phyloP scores from a whole-genome alignment of 805 yeast genomes.

The Saturnispora halmiae region DNA sequence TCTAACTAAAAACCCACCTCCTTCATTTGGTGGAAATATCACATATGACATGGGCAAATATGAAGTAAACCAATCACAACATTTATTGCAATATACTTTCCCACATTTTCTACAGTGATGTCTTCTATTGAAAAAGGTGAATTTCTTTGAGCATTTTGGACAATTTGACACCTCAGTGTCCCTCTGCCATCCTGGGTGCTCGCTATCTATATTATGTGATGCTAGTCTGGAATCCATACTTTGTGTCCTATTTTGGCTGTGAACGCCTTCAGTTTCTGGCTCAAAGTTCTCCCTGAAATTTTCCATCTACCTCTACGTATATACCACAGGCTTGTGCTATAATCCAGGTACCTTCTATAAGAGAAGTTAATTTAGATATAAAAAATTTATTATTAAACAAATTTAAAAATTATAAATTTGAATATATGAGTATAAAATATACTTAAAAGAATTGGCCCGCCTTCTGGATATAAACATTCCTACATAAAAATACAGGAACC shows the following conservation, averaged over 20 bases:
- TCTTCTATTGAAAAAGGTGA: slow-evolving; percentile 56
- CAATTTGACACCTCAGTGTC: slow-evolving; percentile 49
- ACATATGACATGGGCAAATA: slow-evolving; percentile 55
- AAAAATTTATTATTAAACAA: no score
- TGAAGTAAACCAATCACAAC: slow-evolving; percentile 45
- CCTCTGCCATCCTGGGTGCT: slow-evolving; percentile 56
- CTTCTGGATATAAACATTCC: slow-evolving; percentile 19
- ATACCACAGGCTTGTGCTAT: no score
- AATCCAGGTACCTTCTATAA: no score
- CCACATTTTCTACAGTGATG: slow-evolving; percentile 87
- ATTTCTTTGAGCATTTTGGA: slow-evolving; percentile 42
- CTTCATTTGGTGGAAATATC: slow-evolving; percentile 31
- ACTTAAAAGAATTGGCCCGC: slow-evolving; percentile 21
- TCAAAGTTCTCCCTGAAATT: no score
- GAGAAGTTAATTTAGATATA: no score
- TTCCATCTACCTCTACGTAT: no score
- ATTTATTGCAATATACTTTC: slow-evolving; percentile 60
- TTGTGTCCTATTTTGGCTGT: not conserved
- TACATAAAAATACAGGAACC: slow-evolving; percentile 17
- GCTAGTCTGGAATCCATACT: slow-evolving; percentile 1
- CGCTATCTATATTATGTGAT: not conserved
- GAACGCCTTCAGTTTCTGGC: not conserved
- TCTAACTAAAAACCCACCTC: slow-evolving; percentile 10
- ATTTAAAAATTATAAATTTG: no score
- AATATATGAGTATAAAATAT: not conserved